phyloP scores from a whole-genome alignment of 2,329 filamentous ascomycete species.

The Epichloe glyceriae region DNA sequence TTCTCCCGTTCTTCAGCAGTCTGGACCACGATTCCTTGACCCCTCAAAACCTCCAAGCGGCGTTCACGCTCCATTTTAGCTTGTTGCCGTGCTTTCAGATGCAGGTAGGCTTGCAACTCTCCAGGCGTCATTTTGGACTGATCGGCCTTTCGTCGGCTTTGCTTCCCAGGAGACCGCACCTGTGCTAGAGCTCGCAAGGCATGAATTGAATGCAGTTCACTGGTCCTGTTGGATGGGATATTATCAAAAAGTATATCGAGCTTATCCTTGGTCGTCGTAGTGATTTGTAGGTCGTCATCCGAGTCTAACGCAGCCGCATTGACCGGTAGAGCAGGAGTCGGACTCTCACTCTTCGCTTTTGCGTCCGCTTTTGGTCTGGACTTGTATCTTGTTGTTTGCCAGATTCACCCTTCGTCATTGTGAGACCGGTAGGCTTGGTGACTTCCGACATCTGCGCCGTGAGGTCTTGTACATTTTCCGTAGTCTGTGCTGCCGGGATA shows the following conservation, averaged over 20 bases:
- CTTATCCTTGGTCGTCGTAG: conserved; percentile 33
- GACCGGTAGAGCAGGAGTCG: conserved; percentile 28
- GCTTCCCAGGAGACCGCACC: conserved; percentile 48
- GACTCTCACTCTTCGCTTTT: conserved; percentile 37
- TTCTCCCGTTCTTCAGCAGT: conserved; percentile 77
- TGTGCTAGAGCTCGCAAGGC: conserved; percentile 64
- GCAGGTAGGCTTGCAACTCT: conserved; percentile 56
- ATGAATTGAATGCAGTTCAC: conserved; percentile 50
- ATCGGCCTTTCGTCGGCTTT: conserved; percentile 28
- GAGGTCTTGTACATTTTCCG: neutral
- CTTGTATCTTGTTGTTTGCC: conserved; percentile 45
- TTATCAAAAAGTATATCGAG: conserved; percentile 57
- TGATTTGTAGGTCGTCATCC: conserved; percentile 54
- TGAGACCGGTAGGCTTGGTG: neutral
- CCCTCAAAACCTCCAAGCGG: conserved; percentile 61
- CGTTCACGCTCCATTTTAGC: conserved; percentile 65
- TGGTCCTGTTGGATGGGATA: conserved; percentile 47
- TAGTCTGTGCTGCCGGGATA: neutral
- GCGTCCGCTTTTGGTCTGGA: conserved; percentile 16
- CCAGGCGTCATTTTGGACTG: conserved; percentile 50
- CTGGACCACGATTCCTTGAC: conserved; percentile 69
- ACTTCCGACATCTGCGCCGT: neutral
- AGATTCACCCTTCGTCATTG: conserved; percentile 30
- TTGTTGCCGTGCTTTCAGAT: conserved; percentile 65
- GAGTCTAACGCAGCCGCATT: conserved; percentile 30